These are phyloP conservation scores for Xylaria sp. DNA, from an alignment of 2,329 filamentous ascomycete genomes.

Conservation along the genomic window DNA sequence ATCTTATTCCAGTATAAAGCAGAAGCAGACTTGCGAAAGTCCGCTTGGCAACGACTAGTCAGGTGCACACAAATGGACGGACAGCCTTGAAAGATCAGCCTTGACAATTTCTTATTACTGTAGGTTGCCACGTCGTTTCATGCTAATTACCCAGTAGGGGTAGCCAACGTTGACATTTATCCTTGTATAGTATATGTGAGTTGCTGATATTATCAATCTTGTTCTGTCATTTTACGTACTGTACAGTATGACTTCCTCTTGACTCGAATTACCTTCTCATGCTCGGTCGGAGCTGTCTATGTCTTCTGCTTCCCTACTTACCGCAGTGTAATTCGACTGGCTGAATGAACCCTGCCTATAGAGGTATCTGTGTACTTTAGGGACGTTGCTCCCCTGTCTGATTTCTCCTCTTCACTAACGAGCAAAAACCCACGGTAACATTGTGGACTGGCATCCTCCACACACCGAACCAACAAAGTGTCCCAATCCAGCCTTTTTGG, in stretches of 20 bases:
- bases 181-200: slow-evolving; percentile 2
- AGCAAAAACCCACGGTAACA: slow-evolving; percentile 47
- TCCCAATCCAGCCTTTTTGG: slow-evolving; percentile 45
- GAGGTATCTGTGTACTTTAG: slow-evolving; percentile 39
- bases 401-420: slow-evolving; percentile 40
- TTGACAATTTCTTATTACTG: slow-evolving; percentile 35
- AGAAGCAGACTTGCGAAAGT: slow-evolving; percentile 27
- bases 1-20: slow-evolving; percentile 17
- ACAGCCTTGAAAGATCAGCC: slow-evolving; percentile 37
- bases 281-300: slow-evolving; percentile 31
- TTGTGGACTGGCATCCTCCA: slow-evolving; percentile 45
- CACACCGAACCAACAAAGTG: slow-evolving; percentile 40
- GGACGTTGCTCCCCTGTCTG: slow-evolving; percentile 39
- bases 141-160: slow-evolving; percentile 28
- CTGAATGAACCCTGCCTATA: slow-evolving; percentile 35
- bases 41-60: slow-evolving; percentile 29
- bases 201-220: slow-evolving; percentile 10
- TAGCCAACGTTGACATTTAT: slow-evolving; percentile 26
- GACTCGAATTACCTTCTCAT: slow-evolving; percentile 15
- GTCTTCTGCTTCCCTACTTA: slow-evolving; percentile 37
- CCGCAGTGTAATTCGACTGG: slow-evolving; percentile 36
- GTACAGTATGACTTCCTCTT: slow-evolving; percentile 17
- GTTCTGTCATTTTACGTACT: not conserved
- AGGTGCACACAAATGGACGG: slow-evolving; percentile 17
- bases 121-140: slow-evolving; percentile 35